Evolutionary conservation across 2,329 filamentous ascomycete genomes (phyloP), one percentile per base, ranked within the genome.

Genomic region (Teratosphaeria epicoccoides): DNA sequence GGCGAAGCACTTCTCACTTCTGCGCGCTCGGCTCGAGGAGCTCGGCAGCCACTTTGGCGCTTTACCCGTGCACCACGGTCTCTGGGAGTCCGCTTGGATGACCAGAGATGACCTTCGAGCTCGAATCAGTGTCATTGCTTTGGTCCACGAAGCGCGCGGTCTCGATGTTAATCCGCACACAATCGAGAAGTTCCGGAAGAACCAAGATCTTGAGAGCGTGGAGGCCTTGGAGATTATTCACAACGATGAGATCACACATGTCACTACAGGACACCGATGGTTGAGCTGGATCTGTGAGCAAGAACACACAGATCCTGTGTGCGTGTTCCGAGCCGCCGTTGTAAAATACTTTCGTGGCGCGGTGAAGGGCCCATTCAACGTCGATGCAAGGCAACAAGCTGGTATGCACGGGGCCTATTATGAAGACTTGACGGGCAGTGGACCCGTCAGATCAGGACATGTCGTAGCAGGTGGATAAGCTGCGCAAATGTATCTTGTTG

Each of bases 351-450:
- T 55, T 24, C 46, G 53, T 2, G 53, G 53, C 5, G 51, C 53
- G 2, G 51, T 55, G 12, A 55, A 55, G 23, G 53, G 53, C 6
- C 53, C 53, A 5, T 55, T 55, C n/a, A 55, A 55, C 28, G 43
- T 47, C 9, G 53, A 55, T 28, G 53, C 53, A 20, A 53, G 53
- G 28, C 23, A 26, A 37, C 47, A 53, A 23, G 53, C 53, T 9
- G 53, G 53, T 7, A 53, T 55, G 53, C 51, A 55, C 43, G 53
- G 37, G 40, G 48, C 45, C n/a, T 55, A 53, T 26, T 55, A 55
- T 28, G 46, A 50, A 48, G 40, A 49, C 23, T 40, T 55, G 6
- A 24, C 46, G n/a, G 53, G 53, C 2, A 12, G 24, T 17, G 20
- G 24, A 40, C 51, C 50, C 9, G 28, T 43, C 12, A 25, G 52